Conservation (phyloP, 805 yeast genomes). For the Allodekkera sacchari region DNA sequence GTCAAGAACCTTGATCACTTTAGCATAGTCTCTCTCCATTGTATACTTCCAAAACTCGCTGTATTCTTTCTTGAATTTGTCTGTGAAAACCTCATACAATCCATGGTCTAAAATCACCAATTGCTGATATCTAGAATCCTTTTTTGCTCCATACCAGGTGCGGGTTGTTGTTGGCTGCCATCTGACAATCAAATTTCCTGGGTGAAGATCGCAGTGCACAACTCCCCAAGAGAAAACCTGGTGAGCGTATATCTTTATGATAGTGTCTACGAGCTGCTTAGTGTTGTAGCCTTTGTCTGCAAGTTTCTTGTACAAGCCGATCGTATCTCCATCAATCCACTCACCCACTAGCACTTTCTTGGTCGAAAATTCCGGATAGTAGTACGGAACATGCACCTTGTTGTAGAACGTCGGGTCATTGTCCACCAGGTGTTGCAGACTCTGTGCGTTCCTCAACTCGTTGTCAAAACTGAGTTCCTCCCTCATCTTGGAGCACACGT, state of each 20-base stretch:
- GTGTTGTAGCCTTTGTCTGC: conserved; percentile 31
- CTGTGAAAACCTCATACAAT: conserved; percentile 47
- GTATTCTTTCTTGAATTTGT: conserved; percentile 46
- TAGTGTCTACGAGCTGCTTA: conserved; percentile 36
- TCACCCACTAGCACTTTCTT: conserved; percentile 53
- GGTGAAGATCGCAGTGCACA: conserved; percentile 74
- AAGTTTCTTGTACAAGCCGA: conserved; percentile 39
- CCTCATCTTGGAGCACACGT: conserved; percentile 46
- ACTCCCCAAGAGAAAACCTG: conserved; percentile 62
- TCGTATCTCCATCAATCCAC: conserved; percentile 67
- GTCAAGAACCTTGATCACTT: conserved; percentile 38
- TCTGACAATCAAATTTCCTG: conserved; percentile 65
- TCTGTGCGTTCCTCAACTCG: conserved; percentile 47
- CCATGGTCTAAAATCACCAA: conserved; percentile 73
- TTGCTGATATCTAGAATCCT: conserved; percentile 37
- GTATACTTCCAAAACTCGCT: conserved; percentile 55
- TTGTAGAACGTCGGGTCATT: conserved; percentile 32
- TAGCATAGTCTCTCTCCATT: conserved; percentile 42
- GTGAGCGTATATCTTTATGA: conserved; percentile 42
- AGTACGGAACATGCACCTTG: conserved; percentile 48
- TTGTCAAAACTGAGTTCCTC: conserved; percentile 55
- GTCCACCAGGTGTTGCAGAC: conserved; percentile 29
- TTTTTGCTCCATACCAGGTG: too few relatives aligned
- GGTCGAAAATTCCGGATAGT: conserved; percentile 37
- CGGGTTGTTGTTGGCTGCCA: neutral